Evolutionary conservation across 352 stramenopile genomes (phyloP), one percentile per base, ranked within the genome.

Genomic region (Phytophthora chlamydospora): DNA sequence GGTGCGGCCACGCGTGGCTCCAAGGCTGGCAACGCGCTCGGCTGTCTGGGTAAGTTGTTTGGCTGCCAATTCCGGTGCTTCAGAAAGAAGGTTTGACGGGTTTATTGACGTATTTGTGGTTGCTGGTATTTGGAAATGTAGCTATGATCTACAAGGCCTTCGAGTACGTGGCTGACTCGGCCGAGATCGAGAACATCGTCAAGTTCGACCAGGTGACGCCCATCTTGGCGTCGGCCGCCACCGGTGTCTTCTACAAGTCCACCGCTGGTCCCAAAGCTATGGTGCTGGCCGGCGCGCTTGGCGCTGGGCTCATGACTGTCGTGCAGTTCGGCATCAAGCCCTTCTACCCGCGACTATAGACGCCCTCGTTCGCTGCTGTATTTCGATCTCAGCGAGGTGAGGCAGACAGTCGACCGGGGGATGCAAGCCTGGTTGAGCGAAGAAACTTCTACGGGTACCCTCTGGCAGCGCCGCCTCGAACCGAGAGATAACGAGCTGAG

Each of bases 101-200:
- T 49, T 39, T 70, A 42, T n/a, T 54, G 35, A 58, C 63, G 39
- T 48, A 54, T 24, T 41, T 49, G 27, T 61, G 55, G 41, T 43
- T 55, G 24, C 43, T 11, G 34, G 40, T 61, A 11, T 48, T 16
- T 49, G 2, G 21, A 24, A 1, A 7, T 62, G 16, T 39, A 94
- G 87, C 87, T 11, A 81, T 95, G 59, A 90, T 95, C 62, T 95
- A 95, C 75, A 93, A 93, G 71, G 81, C 78, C 13, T 91, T 93
- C 47, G 84, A 95, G 74, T 91, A 90, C 57, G 73, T 84, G 35
- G 83, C 73, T 3, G 87, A 95, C 66, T 85, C 85, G 41, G 78
- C 70, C 4, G 87, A 95, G 70, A 75, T 95, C 35, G 87, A 95
- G 60, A 87, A 87, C 47, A 81, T 88, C 59, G 75, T 91, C 50